These are phyloP conservation scores for Apophysomyces sp. DNA, from an alignment of 371 early-diverging fungal genomes.

Conservation along the genomic window DNA sequence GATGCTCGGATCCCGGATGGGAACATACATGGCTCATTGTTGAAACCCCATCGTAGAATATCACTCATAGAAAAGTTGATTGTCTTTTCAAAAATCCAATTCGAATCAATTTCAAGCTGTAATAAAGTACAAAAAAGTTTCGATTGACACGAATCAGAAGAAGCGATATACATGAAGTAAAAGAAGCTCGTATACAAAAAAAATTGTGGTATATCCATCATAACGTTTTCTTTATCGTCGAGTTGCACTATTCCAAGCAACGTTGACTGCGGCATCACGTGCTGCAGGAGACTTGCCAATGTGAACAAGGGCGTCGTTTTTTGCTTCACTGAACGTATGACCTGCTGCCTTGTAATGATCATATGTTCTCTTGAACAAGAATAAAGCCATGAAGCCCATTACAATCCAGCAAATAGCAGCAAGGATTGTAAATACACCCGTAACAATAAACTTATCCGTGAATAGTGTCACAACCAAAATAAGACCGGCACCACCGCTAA, in stretches of 20 bases:
- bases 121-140: neutral
- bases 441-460: constrained; percentile 64
- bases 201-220: neutral
- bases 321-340: constrained; percentile 83
- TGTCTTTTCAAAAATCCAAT: no score
- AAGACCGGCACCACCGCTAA: constrained; percentile 80
- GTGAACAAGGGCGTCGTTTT: constrained; percentile 66
- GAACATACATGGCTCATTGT: no score
- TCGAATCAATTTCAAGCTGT: no score
- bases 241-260: constrained; percentile 50
- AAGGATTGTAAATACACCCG: constrained; percentile 69
- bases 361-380: constrained; percentile 67
- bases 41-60: no score
- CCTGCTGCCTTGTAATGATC: constrained; percentile 76
- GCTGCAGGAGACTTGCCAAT: constrained; percentile 53
- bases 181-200: neutral
- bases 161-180: neutral
- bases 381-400: constrained; percentile 55
- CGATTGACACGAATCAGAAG: neutral
- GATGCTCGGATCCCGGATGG: no score
- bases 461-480: constrained; percentile 75
- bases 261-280: constrained; percentile 50
- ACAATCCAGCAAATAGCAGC: constrained; percentile 71
- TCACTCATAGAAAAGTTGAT: no score
- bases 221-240: constrained; percentile 17